A percentile compares a stretch with the other conserved stretches of the same genome.
Evolutionary conservation across 768 basidiomycete species (phyloP).

Genomic region (Termitomyces sp.): DNA sequence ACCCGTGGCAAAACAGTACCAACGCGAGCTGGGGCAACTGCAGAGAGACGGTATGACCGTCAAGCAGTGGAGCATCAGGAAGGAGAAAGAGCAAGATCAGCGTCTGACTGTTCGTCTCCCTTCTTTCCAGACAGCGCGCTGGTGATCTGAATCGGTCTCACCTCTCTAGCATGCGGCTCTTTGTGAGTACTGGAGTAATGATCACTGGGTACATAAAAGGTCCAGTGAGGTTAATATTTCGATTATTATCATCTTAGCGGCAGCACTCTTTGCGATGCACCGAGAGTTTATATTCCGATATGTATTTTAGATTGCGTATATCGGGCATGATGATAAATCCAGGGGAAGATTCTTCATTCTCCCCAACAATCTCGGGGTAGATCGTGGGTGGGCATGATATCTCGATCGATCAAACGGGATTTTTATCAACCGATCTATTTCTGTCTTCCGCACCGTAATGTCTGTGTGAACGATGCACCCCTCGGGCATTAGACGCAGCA

Average conservation of each 20-base stretch:
- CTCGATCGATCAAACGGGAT: conserved; percentile 9
- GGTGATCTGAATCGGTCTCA: not conserved
- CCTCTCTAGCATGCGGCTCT: conserved; percentile 23
- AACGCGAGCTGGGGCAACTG: conserved; percentile 21
- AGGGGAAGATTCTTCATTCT: not conserved
- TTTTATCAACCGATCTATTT: not conserved
- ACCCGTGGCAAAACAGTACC: conserved; percentile 18
- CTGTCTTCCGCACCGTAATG: not conserved
- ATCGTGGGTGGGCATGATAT: not conserved
- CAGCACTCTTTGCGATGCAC: conserved; percentile 1
- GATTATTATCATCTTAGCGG: conserved; percentile 5
- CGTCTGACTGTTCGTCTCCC: conserved; percentile 17
- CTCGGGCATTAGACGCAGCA: not conserved
- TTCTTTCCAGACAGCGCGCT: not conserved
- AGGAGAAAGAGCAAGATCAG: conserved; percentile 19
- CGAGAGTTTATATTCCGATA: not conserved
- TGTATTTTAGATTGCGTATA: not conserved
- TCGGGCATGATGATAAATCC: not conserved
- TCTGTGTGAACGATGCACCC: not conserved
- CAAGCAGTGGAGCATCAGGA: conserved; percentile 19
- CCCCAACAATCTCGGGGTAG: not conserved
- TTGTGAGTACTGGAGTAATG: conserved; percentile 28
- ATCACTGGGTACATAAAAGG: conserved; percentile 21
- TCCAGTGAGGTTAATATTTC: conserved; percentile 10
- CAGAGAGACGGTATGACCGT: conserved; percentile 12